Base-by-base conservation (phyloP, 352 stramenopile species). In the Plasmopara viticola region DNA sequence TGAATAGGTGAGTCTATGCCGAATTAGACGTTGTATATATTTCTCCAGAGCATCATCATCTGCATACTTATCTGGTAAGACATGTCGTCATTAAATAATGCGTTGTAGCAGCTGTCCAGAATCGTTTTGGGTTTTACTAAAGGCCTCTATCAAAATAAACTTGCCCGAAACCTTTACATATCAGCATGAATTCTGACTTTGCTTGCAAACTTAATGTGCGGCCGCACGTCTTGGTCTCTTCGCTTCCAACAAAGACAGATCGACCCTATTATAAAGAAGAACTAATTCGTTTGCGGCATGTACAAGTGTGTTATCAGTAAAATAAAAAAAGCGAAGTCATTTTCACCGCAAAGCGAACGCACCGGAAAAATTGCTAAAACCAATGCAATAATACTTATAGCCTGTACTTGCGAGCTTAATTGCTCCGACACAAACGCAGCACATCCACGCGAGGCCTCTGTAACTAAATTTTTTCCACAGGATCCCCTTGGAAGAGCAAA, bases 221-320 rank as follows among this genome's bases (percentile, higher is more conserved):
- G 80, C n/a, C 77, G 48, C 14, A 88, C 78, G 42, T 87, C 80
- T 58, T 86, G 64, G 41, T 91, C 78, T 39, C 79, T 56, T 34
- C 80, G 69, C 58, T 91, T 89, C 29, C 86, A 76, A 51, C 79
- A 86, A 13, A 91, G 65, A 37, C 76, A 88, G 2, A 87, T 2
- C 0, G 75, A 80, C 20, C 48, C 55, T 9, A 83, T 2, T 6
- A 86, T 48, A 49, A 83, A 86, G 12, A 56, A 6, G 10, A 84
- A 66, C 76, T 88, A 20, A 3, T 9, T 35, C 5, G 31, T 35
- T 35, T 35, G 31, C 31, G 10, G 31, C 10, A 35, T 5, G 6
- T 12, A 12, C 6, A 1, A 12, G 31, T 8, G 31, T 5, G 4
- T 12, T 12, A 35, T 35, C 6, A 12, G 31, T 35, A 9, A 5